phyloP scores from a whole-genome alignment of 129 eudicot genomes.

The Lactuca sativa region DNA sequence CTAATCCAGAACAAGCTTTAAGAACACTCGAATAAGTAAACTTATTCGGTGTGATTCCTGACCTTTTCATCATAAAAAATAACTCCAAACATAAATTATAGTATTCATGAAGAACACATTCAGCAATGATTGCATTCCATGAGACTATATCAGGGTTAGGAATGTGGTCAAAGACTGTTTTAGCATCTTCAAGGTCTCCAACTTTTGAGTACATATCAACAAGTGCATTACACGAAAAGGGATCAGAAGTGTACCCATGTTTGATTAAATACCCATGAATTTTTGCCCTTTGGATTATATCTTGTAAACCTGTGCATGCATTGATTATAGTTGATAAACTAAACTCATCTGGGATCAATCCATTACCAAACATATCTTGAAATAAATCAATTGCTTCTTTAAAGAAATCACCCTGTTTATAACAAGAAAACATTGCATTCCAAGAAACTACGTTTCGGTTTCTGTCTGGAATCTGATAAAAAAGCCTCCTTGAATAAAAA shows the following conservation, averaged over 20 bases:
- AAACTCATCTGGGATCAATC: slow-evolving; percentile 66
- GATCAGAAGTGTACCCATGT: slow-evolving; percentile 68
- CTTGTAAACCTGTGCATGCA: slow-evolving; percentile 66
- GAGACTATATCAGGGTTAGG: slow-evolving; percentile 69
- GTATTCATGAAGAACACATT: slow-evolving; percentile 69
- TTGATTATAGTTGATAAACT: slow-evolving; percentile 78
- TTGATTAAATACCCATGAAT: slow-evolving; percentile 74
- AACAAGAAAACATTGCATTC: slow-evolving; percentile 67
- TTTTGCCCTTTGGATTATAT: slow-evolving; percentile 53
- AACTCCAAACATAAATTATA: slow-evolving; percentile 51
- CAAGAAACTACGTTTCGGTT: slow-evolving; percentile 76
- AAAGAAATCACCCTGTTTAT: slow-evolving; percentile 47
- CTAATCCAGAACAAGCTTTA: slow-evolving; percentile 81
- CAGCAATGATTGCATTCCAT: slow-evolving; percentile 91
- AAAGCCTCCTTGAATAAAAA: slow-evolving; percentile 61
- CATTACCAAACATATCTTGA: slow-evolving; percentile 66
- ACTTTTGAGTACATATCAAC: slow-evolving; percentile 88
- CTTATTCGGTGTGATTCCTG: slow-evolving; percentile 55
- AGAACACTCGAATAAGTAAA: slow-evolving; percentile 84
- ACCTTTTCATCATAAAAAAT: slow-evolving; percentile 55
- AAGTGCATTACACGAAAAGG: slow-evolving; percentile 76
- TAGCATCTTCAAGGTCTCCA: slow-evolving; percentile 56
- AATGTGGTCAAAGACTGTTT: slow-evolving; percentile 52
- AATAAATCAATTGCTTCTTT: slow-evolving; percentile 60
- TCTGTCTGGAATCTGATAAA: slow-evolving; percentile 61